Conservation (phyloP, 2,329 filamentous ascomycete species). For the Botrytis aclada region DNA sequence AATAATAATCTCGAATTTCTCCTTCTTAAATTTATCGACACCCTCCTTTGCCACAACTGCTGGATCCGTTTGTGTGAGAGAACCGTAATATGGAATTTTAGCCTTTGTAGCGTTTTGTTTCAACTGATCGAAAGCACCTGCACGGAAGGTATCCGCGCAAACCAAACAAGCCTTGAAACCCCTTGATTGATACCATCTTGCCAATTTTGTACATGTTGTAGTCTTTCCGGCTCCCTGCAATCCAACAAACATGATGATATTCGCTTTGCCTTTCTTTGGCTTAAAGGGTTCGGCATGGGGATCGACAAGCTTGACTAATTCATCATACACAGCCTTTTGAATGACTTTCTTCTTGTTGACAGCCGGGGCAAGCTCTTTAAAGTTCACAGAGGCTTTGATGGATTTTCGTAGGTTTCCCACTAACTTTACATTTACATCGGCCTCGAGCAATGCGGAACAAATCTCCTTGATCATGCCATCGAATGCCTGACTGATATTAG, state of each 20-base stretch:
- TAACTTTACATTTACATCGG: slow-evolving; percentile 94
- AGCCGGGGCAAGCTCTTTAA: slow-evolving; percentile 84
- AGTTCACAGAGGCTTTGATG: slow-evolving; percentile 87
- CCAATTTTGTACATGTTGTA: slow-evolving; percentile 95
- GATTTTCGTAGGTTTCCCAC: slow-evolving; percentile 89
- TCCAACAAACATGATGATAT: slow-evolving; percentile 99
- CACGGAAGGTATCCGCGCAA: slow-evolving; percentile 97
- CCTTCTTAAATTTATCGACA: slow-evolving; percentile 98
- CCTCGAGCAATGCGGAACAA: slow-evolving; percentile 88
- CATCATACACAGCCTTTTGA: slow-evolving; percentile 96
- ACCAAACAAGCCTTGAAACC: slow-evolving; percentile 93
- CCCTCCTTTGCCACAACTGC: slow-evolving; percentile 91
- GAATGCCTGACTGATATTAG: slow-evolving; percentile 67
- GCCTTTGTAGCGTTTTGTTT: slow-evolving; percentile 99
- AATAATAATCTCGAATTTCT: slow-evolving; percentile 96
- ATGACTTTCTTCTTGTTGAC: slow-evolving; percentile 99
- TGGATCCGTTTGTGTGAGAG: slow-evolving; percentile 92
- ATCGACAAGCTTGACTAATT: slow-evolving; percentile 92
- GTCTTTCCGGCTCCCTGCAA: slow-evolving; percentile 97
- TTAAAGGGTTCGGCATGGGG: slow-evolving; percentile 94
- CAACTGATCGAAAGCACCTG: slow-evolving; percentile 95
- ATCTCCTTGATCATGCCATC: slow-evolving; percentile 99
- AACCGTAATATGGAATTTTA: slow-evolving; percentile 98
- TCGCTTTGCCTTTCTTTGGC: slow-evolving; percentile 91
- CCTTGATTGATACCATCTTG: slow-evolving; percentile 87